These are phyloP conservation scores for Aaosphaeria pasadenensis DNA, from an alignment of 2,329 filamentous ascomycete species.

Conservation along the genomic window DNA sequence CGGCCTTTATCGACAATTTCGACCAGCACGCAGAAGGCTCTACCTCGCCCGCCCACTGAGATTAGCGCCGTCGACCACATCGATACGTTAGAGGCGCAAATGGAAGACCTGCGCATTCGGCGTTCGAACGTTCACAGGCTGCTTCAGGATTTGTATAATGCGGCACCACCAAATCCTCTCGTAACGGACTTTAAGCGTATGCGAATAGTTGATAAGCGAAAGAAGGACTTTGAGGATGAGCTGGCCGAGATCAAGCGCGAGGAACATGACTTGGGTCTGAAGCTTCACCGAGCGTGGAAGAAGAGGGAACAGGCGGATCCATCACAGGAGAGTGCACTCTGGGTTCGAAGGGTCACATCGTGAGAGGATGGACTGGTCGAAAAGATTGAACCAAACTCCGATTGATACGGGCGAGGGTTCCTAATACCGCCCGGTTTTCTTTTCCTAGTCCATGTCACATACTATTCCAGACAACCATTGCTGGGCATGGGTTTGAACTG, in stretches of 20 bases:
- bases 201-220: conserved; percentile 30
- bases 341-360: conserved; percentile 38
- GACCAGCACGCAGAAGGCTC: conserved; percentile 32
- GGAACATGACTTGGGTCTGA: conserved; percentile 40
- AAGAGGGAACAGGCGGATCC: conserved; percentile 38
- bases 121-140: conserved; percentile 37
- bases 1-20: conserved; percentile 23
- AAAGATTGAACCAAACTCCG: too few species aligned
- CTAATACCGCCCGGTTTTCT: too few species aligned
- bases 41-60: conserved; percentile 36
- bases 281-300: conserved; percentile 38
- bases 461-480: too few species aligned
- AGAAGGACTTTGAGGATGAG: conserved; percentile 37
- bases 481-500: too few species aligned
- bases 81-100: conserved; percentile 35
- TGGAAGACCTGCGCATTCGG: conserved; percentile 37
- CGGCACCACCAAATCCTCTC: conserved; percentile 36
- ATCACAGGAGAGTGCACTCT: conserved; percentile 30
- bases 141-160: conserved; percentile 32
- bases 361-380: conserved; percentile 1
- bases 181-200: conserved; percentile 34
- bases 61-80: conserved; percentile 34
- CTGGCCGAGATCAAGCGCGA: conserved; percentile 34
- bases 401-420: too few species aligned
- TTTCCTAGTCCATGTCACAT: too few species aligned